phyloP scores from a whole-genome alignment of 345 rosid genomes.

The Syzygium aqueum region DNA sequence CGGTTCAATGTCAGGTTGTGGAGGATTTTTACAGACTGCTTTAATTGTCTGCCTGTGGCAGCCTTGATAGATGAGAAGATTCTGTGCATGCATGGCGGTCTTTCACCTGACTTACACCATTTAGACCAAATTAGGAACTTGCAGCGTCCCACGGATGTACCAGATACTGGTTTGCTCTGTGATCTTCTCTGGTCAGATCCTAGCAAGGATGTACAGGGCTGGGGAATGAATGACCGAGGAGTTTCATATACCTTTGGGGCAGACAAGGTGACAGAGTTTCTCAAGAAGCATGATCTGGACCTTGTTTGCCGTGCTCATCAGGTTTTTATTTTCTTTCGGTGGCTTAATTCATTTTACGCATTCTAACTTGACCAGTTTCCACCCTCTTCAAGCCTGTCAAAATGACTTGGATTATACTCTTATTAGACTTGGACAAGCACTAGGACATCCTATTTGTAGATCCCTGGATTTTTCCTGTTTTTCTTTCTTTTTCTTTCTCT shows the following conservation, averaged over 20 bases:
- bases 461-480: neutral
- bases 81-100: slow-evolving; percentile 88
- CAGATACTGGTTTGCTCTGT: slow-evolving; percentile 77
- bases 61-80: slow-evolving; percentile 66
- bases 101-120: slow-evolving; percentile 61
- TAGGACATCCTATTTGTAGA: neutral
- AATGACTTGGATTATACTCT: neutral
- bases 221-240: slow-evolving; percentile 90
- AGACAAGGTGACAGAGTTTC: slow-evolving; percentile 65
- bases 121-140: slow-evolving; percentile 61
- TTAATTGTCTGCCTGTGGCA: slow-evolving; percentile 43
- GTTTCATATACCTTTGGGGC: slow-evolving; percentile 65
- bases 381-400: neutral
- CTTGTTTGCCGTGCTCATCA: slow-evolving; percentile 90
- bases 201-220: slow-evolving; percentile 53
- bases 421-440: neutral
- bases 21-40: slow-evolving; percentile 36
- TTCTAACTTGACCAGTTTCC: neutral
- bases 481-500: neutral
- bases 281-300: slow-evolving; percentile 70
- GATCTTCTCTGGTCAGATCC: slow-evolving; percentile 94
- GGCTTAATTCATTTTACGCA: neutral
- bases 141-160: slow-evolving; percentile 67
- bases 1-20: slow-evolving; percentile 71
- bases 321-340: slow-evolving; percentile 24